Conservation (phyloP, 2,329 filamentous ascomycete species). For the Talaromyces pinophilus region DNA sequence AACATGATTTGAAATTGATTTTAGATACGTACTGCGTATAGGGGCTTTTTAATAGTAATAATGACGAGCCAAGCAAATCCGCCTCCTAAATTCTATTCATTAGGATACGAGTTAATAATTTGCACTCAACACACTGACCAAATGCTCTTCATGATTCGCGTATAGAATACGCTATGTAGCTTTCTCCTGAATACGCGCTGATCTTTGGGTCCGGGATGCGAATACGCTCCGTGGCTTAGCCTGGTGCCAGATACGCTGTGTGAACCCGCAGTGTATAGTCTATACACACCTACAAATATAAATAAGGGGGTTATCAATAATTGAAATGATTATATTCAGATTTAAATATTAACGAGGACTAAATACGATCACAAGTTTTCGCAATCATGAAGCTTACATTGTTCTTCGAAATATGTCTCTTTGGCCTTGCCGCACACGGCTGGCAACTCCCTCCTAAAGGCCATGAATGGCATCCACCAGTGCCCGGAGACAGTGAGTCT, state of each 20-base stretch:
- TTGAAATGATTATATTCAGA: background rate
- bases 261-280: background rate
- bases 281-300: background rate
- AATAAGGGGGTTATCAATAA: background rate
- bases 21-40: background rate
- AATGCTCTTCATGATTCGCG: background rate
- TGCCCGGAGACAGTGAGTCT: conserved; percentile 16
- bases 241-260: background rate
- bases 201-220: background rate
- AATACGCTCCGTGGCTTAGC: background rate
- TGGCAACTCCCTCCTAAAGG: conserved; percentile 2
- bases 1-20: background rate
- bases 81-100: background rate
- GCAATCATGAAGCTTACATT: conserved; percentile 11
- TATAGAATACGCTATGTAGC: background rate
- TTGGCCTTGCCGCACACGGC: conserved; percentile 1
- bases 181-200: background rate
- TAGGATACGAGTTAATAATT: background rate
- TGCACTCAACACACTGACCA: background rate
- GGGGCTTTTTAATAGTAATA: background rate
- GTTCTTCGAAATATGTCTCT: conserved; percentile 1
- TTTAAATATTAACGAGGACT: background rate
- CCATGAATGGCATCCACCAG: conserved; percentile 21
- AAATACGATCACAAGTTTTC: background rate
- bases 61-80: background rate